Evolutionary conservation across 1,139 yeast genomes (phyloP).

Genomic region (Hyphopichia pseudoburtonii): DNA sequence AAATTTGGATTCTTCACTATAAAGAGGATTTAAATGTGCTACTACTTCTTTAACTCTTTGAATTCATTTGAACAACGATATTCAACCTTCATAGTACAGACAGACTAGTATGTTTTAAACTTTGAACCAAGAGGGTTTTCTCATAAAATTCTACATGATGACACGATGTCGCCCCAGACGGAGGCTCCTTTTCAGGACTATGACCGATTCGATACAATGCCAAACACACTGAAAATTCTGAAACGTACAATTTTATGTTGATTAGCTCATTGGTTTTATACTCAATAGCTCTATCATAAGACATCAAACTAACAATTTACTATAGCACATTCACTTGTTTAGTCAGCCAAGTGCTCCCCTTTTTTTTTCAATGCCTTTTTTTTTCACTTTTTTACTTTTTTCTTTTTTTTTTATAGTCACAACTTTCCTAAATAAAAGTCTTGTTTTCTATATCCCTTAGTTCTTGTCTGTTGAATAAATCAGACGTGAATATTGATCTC

Average conservation of each 20-base stretch:
- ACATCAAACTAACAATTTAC: slow-evolving; percentile 3
- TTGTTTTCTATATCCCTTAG: too few species aligned
- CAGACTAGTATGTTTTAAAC: not conserved
- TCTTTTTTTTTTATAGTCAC: not conserved
- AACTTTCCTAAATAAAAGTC: too few species aligned
- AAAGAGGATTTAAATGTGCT: not conserved
- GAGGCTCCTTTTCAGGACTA: slow-evolving; percentile 58
- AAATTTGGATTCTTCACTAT: slow-evolving; percentile 1
- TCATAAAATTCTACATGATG: slow-evolving; percentile 29
- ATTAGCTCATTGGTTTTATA: not conserved
- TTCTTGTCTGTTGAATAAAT: not conserved
- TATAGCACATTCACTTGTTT: not conserved
- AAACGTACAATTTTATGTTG: slow-evolving; percentile 11
- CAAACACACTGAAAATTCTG: slow-evolving; percentile 59
- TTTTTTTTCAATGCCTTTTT: not conserved
- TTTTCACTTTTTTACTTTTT: not conserved
- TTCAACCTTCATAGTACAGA: not conserved
- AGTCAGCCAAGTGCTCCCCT: not conserved
- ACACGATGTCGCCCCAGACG: slow-evolving; percentile 59
- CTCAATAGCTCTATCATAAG: not conserved
- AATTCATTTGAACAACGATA: not conserved
- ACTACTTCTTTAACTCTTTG: not conserved
- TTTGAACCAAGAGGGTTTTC: not conserved
- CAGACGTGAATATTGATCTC: too few species aligned
- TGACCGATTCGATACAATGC: slow-evolving; percentile 56